Evolutionary conservation across 1,284 basidiomycete species (phyloP).

Genomic region (Ceraceosorus guamensis): DNA sequence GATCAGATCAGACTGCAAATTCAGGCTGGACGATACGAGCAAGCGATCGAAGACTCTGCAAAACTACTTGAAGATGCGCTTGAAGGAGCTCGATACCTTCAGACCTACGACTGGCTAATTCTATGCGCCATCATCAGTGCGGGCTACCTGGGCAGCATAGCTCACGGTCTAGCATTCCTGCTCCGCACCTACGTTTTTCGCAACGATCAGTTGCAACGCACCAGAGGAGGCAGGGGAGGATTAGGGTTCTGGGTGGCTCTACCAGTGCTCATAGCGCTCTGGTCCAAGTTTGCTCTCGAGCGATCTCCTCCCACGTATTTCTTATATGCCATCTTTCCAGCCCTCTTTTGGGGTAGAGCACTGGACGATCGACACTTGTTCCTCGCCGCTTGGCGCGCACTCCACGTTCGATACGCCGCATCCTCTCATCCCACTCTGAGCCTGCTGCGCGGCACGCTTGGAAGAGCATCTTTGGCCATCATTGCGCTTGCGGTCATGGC

Average conservation of each 20-base stretch:
- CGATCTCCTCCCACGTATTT: slow-evolving; percentile 67
- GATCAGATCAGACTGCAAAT: slow-evolving; percentile 47
- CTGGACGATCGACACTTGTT: slow-evolving; percentile 22
- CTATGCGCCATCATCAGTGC: slow-evolving; percentile 63
- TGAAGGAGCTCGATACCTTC: slow-evolving; percentile 68
- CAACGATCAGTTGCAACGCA: background rate
- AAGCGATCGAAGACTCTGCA: slow-evolving; percentile 55
- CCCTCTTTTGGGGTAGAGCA: slow-evolving; percentile 58
- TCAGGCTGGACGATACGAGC: slow-evolving; percentile 51
- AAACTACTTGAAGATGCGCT: slow-evolving; percentile 59
- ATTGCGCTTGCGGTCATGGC: slow-evolving; percentile 59
- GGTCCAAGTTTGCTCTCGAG: slow-evolving; percentile 59
- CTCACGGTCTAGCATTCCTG: slow-evolving; percentile 41
- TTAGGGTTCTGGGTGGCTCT: slow-evolving; percentile 13
- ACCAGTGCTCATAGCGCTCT: slow-evolving; percentile 14
- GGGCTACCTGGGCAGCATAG: slow-evolving; percentile 72
- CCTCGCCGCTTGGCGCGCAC: background rate
- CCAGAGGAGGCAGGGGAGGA: background rate
- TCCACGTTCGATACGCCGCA: background rate
- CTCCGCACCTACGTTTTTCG: slow-evolving; percentile 28
- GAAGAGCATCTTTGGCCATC: slow-evolving; percentile 9
- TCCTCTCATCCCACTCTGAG: background rate
- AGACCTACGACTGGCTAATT: slow-evolving; percentile 72
- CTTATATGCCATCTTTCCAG: slow-evolving; percentile 67
- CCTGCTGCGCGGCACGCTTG: background rate